Evolutionary conservation across 306 rosid species (phyloP), one percentile per base, ranked within the genome.

Genomic region (Senna tora): DNA sequence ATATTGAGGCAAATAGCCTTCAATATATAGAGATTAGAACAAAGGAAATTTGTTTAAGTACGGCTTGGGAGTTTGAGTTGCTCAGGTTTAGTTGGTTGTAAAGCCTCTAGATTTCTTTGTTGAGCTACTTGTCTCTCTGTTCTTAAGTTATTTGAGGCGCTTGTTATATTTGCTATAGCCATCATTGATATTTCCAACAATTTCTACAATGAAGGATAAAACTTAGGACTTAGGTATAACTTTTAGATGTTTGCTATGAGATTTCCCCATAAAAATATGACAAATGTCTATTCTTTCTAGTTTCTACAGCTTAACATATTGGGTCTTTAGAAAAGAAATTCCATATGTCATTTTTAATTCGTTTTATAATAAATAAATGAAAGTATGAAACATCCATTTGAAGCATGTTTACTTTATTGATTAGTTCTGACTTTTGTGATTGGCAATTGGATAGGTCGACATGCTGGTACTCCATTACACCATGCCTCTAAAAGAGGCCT

Each of bases 401-500:
- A 13, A 66, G 50, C 50, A 10, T 72, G 67, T 69, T 59, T 45
- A 12, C 72, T 36, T 76, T 47, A 41, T 39, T 75, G 1, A 20
- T 45, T 49, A 9, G 42, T 49, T 82, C 80, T 33, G 28, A 59
- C 46, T 59, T 59, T n/a, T 34, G 34, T 20, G 33, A 12, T 63
- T 34, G 36, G 55, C 49, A 41, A 49, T 61, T 69, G 20, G 61
- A 28, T 51, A 91, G 97, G 96, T 57, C 88, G 96, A 28, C 82
- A 85, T 70, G 96, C 88, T 36, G 99, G 99, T 67, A 91, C 97
- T 78, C 96, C 99, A 22, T 77, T 95, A 64, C 97, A 95, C 74
- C 99, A 95, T 84, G 97, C 99, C 5, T 96, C 99, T 71, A 95
- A 95, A 83, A 86, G 89, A 80, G 97, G 97, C 72, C 90, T 83